Base-by-base conservation (phyloP, 371 early-diverging fungal genomes). In the Zancudomyces culisetae region DNA sequence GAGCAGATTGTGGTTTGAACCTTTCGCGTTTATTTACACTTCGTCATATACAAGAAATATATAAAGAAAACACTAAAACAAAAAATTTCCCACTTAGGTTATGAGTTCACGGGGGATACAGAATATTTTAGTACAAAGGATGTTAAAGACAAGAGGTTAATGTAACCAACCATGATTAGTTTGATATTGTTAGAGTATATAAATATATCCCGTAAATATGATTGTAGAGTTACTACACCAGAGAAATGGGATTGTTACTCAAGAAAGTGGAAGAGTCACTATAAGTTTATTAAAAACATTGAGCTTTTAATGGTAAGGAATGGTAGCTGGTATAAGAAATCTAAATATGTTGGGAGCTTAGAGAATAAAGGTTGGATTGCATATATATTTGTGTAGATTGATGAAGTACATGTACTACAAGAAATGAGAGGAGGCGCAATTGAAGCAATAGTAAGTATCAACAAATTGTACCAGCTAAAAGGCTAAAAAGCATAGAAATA, bases 171-270 rank as follows among this genome's bases (percentile, higher is more conserved):
- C n/a, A n/a, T n/a, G n/a, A n/a, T 29, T 24, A 29, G 22, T 10
- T 49, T 29, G 20, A 12, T 49, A 3, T 49, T 39, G 20, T 39
- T 39, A 49, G 21, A 39, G 27, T 29, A 49, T n/a, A n/a, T n/a
- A n/a, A n/a, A n/a, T n/a, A n/a, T n/a, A n/a, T n/a, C n/a, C n/a
- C n/a, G n/a, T n/a, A n/a, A n/a, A n/a, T n/a, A n/a, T n/a, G n/a
- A n/a, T 49, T 49, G 8, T 42, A 28, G 43, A 4, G 39, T 99
- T 22, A 96, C 97, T 2, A 99, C 99, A 0, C 99, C 99, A 8
- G 99, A 99, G 68, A 99, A 99, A 67, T 98, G 98, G 94, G 99
- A 99, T 69, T 81, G 96, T 26, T 83, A 91, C 47, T 98, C 99
- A 23, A 83, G 99, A 60, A 97, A 95, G 65, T 86, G 87, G 51